phyloP scores from a whole-genome alignment of 1,139 yeast genomes.

The Geotrichum candidum region DNA sequence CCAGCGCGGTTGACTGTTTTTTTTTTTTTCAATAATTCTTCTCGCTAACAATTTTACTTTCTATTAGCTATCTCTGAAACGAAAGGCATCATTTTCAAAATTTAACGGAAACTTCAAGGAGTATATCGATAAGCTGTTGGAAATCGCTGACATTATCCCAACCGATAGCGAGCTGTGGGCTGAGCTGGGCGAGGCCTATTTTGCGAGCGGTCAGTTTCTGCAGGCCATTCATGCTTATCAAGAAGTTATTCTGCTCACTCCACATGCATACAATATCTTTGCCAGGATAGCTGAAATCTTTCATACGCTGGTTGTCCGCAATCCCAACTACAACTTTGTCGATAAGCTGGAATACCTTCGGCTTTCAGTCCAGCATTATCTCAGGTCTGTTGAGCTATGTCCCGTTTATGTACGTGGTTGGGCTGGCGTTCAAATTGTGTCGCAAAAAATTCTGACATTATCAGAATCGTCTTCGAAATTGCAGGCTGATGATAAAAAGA shows the following conservation, averaged over 20 bases:
- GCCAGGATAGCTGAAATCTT: slow-evolving; percentile 53
- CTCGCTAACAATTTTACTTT: background rate
- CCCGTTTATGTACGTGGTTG: slow-evolving; percentile 66
- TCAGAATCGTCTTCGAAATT: slow-evolving; percentile 19
- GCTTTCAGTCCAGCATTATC: slow-evolving; percentile 48
- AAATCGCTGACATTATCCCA: slow-evolving; percentile 54
- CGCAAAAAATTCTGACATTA: slow-evolving; percentile 30
- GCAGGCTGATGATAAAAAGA: background rate
- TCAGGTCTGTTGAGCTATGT: slow-evolving; percentile 70
- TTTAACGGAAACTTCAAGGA: slow-evolving; percentile 31
- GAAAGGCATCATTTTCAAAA: slow-evolving; percentile 35
- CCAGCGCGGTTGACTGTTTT: background rate
- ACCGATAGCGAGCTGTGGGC: slow-evolving; percentile 72
- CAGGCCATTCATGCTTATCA: slow-evolving; percentile 62
- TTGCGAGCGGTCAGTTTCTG: slow-evolving; percentile 53
- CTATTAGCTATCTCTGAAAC: slow-evolving; percentile 30
- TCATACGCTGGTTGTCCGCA: slow-evolving; percentile 24
- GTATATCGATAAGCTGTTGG: slow-evolving; percentile 47
- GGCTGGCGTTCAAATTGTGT: slow-evolving; percentile 57
- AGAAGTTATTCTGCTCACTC: slow-evolving; percentile 61
- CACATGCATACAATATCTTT: slow-evolving; percentile 68
- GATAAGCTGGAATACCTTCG: slow-evolving; percentile 26
- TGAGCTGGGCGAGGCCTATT: slow-evolving; percentile 63
- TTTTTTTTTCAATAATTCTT: background rate
- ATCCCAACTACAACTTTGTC: slow-evolving; percentile 16